Evolutionary conservation across 1,139 yeast species (phyloP).

Genomic region (Candida tunisiensis): DNA sequence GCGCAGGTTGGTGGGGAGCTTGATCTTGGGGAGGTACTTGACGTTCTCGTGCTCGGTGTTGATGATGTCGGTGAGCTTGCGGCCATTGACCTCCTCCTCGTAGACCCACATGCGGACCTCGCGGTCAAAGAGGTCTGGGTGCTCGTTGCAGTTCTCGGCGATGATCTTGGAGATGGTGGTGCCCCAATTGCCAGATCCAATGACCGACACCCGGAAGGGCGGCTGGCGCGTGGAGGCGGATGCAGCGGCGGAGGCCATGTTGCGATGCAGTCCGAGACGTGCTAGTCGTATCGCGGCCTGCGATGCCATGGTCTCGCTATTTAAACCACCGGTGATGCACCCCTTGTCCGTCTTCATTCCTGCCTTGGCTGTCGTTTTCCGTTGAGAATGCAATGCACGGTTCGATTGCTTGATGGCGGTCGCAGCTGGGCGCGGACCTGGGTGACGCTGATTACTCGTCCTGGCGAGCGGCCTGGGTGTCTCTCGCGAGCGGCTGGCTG

Average conservation of each 20-base stretch:
- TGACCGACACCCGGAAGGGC: slow-evolving; percentile 18
- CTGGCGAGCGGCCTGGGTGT: too few species aligned
- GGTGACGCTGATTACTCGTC: too few species aligned
- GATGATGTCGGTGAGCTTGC: slow-evolving; percentile 68
- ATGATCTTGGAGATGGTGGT: slow-evolving; percentile 89
- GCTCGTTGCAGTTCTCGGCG: slow-evolving; percentile 64
- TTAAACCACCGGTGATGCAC: too few species aligned
- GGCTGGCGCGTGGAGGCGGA: slow-evolving; percentile 1
- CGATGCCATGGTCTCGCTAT: too few species aligned
- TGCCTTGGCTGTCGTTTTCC: too few species aligned
- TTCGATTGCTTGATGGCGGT: too few species aligned
- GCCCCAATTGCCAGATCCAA: slow-evolving; percentile 41
- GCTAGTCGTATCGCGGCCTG: too few species aligned
- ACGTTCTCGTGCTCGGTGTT: slow-evolving; percentile 81
- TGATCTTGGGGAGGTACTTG: slow-evolving; percentile 64
- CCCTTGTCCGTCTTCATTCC: too few species aligned
- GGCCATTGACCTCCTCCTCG: slow-evolving; percentile 53
- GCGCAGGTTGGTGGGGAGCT: slow-evolving; percentile 59
- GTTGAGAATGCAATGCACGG: too few species aligned
- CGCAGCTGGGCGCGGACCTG: too few species aligned
- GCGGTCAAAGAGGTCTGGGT: slow-evolving; percentile 48
- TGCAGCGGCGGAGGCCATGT: background rate
- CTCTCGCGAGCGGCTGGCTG: too few species aligned
- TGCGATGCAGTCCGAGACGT: too few species aligned
- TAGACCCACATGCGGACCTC: slow-evolving; percentile 90